A percentile compares a stretch with the other conserved stretches of the same genome.
phyloP scores from a whole-genome alignment of 1,284 basidiomycete genomes.

The Apiotrichum gracile region DNA sequence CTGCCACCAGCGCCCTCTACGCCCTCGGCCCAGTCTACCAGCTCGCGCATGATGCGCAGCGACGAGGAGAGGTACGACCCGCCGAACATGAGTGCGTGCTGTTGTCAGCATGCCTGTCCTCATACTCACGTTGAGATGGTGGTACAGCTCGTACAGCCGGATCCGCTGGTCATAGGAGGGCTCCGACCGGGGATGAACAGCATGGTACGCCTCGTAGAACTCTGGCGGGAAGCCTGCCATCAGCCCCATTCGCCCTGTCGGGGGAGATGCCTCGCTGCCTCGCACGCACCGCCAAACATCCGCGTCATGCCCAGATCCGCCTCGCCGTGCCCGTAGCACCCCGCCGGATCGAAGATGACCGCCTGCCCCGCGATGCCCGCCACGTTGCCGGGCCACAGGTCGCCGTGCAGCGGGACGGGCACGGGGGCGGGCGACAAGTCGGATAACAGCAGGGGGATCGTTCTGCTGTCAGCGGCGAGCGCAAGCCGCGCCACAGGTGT shows the following conservation, averaged over 20 bases:
- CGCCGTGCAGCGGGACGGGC: slow-evolving; percentile 76
- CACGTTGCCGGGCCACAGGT: slow-evolving; percentile 60
- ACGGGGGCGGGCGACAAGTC: slow-evolving; percentile 54
- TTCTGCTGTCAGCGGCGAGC: slow-evolving; percentile 57
- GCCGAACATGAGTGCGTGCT: slow-evolving; percentile 46
- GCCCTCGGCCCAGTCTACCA: slow-evolving; percentile 32
- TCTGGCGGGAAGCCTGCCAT: slow-evolving; percentile 56
- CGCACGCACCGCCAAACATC: slow-evolving; percentile 63
- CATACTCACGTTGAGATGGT: slow-evolving; percentile 63
- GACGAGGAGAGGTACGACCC: slow-evolving; percentile 33
- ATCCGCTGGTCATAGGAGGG: slow-evolving; percentile 67
- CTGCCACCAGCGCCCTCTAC: neutral
- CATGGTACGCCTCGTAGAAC: slow-evolving; percentile 71
- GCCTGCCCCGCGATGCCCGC: slow-evolving; percentile 55
- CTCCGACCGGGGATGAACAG: slow-evolving; percentile 60
- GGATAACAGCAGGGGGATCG: slow-evolving; percentile 66
- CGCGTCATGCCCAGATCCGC: slow-evolving; percentile 75
- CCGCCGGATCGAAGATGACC: slow-evolving; percentile 74
- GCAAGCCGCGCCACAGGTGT: too few species aligned
- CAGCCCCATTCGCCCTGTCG: neutral
- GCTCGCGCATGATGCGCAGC: slow-evolving; percentile 34
- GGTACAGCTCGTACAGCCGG: slow-evolving; percentile 75
- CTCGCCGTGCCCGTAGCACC: slow-evolving; percentile 79
- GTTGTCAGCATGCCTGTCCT: neutral
- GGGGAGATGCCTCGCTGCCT: neutral